phyloP scores from a whole-genome alignment of 768 basidiomycete species.

The Agrocybe chaxingu region DNA sequence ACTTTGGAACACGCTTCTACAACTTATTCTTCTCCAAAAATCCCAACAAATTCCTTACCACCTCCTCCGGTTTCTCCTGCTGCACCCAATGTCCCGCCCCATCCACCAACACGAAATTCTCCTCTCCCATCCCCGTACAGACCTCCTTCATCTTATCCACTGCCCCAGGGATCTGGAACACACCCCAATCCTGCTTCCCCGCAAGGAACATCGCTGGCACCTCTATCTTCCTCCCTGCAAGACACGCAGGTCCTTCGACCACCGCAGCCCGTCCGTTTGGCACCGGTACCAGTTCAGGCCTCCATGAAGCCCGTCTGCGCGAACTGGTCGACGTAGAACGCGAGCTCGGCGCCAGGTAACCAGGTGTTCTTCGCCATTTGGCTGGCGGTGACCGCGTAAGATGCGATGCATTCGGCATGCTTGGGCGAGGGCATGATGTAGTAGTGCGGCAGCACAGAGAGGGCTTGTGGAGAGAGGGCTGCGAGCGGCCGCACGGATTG shows the following conservation, averaged over 20 bases:
- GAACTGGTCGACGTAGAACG: constrained; percentile 48
- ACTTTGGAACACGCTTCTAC: not conserved
- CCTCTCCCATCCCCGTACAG: constrained; percentile 33
- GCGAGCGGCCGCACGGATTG: constrained; percentile 32
- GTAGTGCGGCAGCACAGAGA: constrained; percentile 50
- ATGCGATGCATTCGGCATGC: constrained; percentile 46
- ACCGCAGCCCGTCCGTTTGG: constrained; percentile 27
- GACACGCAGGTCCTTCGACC: constrained; percentile 36
- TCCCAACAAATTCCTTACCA: constrained; percentile 35
- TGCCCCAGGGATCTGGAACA: constrained; percentile 51
- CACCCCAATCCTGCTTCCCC: constrained; percentile 59
- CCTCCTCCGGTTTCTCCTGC: constrained; percentile 46
- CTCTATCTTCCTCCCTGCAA: constrained; percentile 41
- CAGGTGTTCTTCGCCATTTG: constrained; percentile 32
- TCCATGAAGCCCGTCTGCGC: constrained; percentile 56
- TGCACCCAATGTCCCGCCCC: constrained; percentile 67
- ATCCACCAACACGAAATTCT: constrained; percentile 48
- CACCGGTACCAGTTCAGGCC: constrained; percentile 57
- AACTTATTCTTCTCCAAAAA: constrained; percentile 26
- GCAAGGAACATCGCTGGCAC: constrained; percentile 58
- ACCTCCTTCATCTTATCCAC: constrained; percentile 40
- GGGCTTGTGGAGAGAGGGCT: constrained; percentile 25
- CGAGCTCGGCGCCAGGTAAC: constrained; percentile 47
- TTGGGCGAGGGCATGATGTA: constrained; percentile 59
- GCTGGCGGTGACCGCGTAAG: constrained; percentile 27